phyloP scores from a whole-genome alignment of 2,329 filamentous ascomycete species.

The Sordariomycetes sp. region DNA sequence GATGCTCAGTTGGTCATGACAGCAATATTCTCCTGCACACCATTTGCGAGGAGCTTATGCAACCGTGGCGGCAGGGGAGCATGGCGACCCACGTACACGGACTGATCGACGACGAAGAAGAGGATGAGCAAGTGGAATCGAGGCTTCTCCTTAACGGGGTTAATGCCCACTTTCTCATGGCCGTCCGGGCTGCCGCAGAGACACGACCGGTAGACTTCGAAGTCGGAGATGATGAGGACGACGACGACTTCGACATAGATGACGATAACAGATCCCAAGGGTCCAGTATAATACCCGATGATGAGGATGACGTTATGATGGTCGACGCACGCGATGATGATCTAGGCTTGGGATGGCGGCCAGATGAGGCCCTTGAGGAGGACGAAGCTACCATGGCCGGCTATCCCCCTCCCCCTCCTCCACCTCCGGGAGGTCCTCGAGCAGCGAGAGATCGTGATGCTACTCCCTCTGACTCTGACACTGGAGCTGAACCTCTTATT shows the following conservation, averaged over 20 bases:
- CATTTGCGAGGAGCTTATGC: conserved; percentile 86
- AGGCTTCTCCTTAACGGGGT: conserved; percentile 18
- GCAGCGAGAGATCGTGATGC: conserved; percentile 45
- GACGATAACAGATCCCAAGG: no score
- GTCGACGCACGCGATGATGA: conserved; percentile 41
- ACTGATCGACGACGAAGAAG: conserved; percentile 33
- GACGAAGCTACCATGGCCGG: conserved; percentile 72
- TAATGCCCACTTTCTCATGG: conserved; percentile 26
- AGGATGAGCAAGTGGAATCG: conserved; percentile 36
- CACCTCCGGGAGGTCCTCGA: conserved; percentile 39
- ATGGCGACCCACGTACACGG: conserved; percentile 60
- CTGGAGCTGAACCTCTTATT: conserved; percentile 53
- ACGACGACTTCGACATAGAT: conserved; percentile 36
- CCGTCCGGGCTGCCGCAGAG: conserved; percentile 22
- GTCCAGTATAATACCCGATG: no score
- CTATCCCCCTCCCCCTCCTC: conserved; percentile 56
- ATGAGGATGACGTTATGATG: conserved; percentile 51
- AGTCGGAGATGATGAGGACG: conserved; percentile 18
- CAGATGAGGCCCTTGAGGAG: conserved; percentile 58
- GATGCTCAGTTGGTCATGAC: conserved; percentile 76
- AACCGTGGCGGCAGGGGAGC: conserved; percentile 80
- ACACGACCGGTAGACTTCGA: conserved; percentile 14
- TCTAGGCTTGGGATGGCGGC: conserved; percentile 40
- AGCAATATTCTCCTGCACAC: conserved; percentile 68
- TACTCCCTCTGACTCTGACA: conserved; percentile 66